phyloP scores from a whole-genome alignment of 208 protist species.

The Leishmania guyanensis region DNA sequence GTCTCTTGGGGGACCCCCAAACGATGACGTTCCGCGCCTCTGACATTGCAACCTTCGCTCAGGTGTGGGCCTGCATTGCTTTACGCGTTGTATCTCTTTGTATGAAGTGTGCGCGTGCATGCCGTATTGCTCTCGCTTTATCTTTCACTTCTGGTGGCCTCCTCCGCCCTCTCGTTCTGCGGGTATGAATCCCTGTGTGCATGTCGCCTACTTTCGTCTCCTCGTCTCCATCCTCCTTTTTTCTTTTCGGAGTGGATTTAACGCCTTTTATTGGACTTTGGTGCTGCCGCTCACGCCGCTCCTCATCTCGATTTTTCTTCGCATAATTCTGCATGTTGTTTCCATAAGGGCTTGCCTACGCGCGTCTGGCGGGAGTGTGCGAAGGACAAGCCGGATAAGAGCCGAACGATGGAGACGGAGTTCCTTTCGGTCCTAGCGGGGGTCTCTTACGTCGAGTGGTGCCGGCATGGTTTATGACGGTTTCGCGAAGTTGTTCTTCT shows the following conservation, averaged over 20 bases:
- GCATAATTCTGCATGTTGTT: background rate
- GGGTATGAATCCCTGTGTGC: too few species aligned
- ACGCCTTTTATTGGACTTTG: background rate
- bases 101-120: too few species aligned
- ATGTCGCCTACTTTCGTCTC: too few species aligned
- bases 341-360: background rate
- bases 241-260: background rate
- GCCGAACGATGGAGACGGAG: background rate
- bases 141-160: too few species aligned
- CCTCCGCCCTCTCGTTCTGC: too few species aligned
- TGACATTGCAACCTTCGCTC: background rate
- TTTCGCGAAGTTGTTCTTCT: background rate
- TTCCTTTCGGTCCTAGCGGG: background rate
- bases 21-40: background rate
- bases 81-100: too few species aligned
- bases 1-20: background rate
- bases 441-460: background rate
- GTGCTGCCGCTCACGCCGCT: background rate
- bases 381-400: background rate
- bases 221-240: background rate
- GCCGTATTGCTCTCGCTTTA: too few species aligned
- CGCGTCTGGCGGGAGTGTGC: background rate
- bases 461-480: background rate
- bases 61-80: background rate
- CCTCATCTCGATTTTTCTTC: background rate